Evolutionary conservation across 441 rosid species (phyloP).

Genomic region (Gossypium gossypioides): DNA sequence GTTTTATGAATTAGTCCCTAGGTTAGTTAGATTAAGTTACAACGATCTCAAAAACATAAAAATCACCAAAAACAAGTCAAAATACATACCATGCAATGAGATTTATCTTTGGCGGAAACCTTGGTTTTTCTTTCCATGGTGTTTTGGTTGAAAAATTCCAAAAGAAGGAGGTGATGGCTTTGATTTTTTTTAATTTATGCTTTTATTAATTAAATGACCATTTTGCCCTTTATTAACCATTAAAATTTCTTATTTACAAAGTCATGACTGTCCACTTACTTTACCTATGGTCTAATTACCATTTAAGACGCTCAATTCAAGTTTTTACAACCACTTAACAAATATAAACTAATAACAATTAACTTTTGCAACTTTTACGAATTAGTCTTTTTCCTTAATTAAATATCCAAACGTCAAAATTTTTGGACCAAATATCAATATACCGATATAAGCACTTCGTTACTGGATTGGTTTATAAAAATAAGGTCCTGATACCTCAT

Average conservation of each 20-base stretch:
- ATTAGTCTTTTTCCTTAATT: neutral
- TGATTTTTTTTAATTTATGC: neutral
- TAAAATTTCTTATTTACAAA: neutral
- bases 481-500: neutral
- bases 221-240: neutral
- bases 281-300: neutral
- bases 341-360: neutral
- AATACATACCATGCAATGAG: neutral
- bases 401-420: neutral
- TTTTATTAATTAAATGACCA: no score
- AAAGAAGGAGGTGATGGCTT: neutral
- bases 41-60: neutral
- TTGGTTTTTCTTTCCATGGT: neutral
- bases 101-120: neutral
- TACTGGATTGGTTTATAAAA: neutral
- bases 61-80: neutral
- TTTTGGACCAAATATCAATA: neutral
- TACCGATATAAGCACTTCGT: neutral
- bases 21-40: neutral
- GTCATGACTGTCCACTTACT: neutral
- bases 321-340: neutral
- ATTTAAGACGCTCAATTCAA: neutral
- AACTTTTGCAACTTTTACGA: neutral
- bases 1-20: neutral
- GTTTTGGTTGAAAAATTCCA: neutral